Percentiles rank a stretch among this genome's conserved stretches.
phyloP scores from a whole-genome alignment of 129 eudicot genomes.

The Tanacetum coccineum region DNA sequence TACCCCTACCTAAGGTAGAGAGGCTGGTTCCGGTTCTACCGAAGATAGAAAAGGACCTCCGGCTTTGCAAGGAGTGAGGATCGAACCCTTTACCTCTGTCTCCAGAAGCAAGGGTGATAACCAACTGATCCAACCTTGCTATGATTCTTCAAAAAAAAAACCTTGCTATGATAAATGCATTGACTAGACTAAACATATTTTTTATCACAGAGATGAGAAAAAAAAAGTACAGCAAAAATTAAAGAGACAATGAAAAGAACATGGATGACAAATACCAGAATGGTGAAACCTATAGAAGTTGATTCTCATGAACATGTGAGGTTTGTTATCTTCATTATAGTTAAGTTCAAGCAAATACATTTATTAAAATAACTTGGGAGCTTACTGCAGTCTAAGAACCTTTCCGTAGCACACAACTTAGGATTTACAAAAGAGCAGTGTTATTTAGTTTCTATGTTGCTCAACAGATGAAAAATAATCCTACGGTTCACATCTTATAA shows the following conservation, averaged over 20 bases:
- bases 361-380: conserved; percentile 1
- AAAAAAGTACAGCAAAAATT: not conserved
- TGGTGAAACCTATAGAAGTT: too few relatives aligned
- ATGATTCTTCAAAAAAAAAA: too few relatives aligned
- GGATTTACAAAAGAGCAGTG: conserved; percentile 7
- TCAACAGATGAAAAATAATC: conserved; percentile 15
- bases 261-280: not conserved
- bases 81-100: too few relatives aligned
- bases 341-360: not conserved
- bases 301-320: not conserved
- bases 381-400: conserved; percentile 13
- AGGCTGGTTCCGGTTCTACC: too few relatives aligned
- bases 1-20: too few relatives aligned
- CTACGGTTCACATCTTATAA: conserved; percentile 4
- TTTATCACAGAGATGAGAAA: not conserved
- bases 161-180: too few relatives aligned
- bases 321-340: not conserved
- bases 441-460: conserved; percentile 8
- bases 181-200: not conserved
- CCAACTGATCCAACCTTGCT: too few relatives aligned
- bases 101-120: too few relatives aligned
- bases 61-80: too few relatives aligned
- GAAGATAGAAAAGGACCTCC: too few relatives aligned
- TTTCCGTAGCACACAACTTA: conserved; percentile 3
- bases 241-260: not conserved